phyloP scores from a whole-genome alignment of 352 stramenopile species.

The Vaucheria bursata region DNA sequence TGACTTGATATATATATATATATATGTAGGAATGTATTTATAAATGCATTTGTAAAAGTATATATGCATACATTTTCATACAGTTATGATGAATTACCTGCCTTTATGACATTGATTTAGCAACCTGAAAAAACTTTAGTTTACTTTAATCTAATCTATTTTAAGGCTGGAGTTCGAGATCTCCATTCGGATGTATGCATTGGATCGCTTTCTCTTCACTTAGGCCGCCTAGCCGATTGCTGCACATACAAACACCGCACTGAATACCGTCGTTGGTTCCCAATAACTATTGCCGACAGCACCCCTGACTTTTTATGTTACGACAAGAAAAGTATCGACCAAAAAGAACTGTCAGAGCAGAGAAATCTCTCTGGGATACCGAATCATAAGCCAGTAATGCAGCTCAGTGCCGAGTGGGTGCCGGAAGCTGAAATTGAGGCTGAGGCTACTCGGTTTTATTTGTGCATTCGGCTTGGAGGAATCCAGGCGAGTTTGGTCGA shows the following conservation, averaged over 20 bases:
- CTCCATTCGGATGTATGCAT: constrained; percentile 32
- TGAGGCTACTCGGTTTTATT: neutral
- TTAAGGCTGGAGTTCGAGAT: constrained; percentile 36
- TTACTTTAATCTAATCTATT: too few species aligned
- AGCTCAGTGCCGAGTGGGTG: constrained; percentile 12
- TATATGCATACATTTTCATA: too few species aligned
- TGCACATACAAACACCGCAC: constrained; percentile 30
- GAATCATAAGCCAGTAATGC: constrained; percentile 34
- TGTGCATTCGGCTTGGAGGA: neutral
- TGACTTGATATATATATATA: too few species aligned
- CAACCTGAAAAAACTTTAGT: too few species aligned
- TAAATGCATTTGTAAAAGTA: too few species aligned
- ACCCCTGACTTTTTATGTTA: constrained; percentile 13
- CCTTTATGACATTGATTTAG: too few species aligned
- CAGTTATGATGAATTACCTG: too few species aligned
- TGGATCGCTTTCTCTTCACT: constrained; percentile 26
- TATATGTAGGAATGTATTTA: too few species aligned
- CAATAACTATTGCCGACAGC: constrained; percentile 12
- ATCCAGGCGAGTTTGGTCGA: constrained; percentile 1
- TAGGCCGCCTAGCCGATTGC: constrained; percentile 41
- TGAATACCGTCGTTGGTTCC: constrained; percentile 45
- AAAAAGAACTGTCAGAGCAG: constrained; percentile 33
- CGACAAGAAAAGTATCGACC: too few species aligned
- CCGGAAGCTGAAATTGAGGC: neutral
- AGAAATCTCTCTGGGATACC: constrained; percentile 22